phyloP scores from a whole-genome alignment of 208 protist species.

The Crithidia fasciculata region DNA sequence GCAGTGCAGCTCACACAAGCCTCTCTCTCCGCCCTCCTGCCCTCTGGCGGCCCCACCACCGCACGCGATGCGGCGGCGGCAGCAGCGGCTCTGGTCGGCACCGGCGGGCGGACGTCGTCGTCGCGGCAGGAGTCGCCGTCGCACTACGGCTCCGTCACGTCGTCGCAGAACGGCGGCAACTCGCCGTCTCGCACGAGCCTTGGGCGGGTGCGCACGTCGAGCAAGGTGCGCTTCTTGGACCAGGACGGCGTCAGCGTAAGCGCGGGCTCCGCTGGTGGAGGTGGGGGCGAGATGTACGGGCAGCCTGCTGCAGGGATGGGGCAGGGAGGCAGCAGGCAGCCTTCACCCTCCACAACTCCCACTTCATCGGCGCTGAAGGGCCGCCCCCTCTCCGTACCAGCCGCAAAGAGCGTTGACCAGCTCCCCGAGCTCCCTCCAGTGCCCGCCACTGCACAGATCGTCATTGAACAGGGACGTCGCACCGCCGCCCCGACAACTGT shows the following conservation, averaged over 20 bases:
- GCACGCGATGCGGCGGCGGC: not conserved
- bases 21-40: slow-evolving; percentile 5
- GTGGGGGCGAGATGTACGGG: too few species aligned
- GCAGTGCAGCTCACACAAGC: not conserved
- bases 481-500: not conserved
- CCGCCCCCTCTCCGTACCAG: not conserved
- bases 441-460: slow-evolving; percentile 13
- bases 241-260: not conserved
- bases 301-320: too few species aligned
- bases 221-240: slow-evolving; percentile 24
- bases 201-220: slow-evolving; percentile 17
- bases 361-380: not conserved
- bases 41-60: not conserved
- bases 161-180: slow-evolving; percentile 21
- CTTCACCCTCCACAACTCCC: not conserved
- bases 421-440: slow-evolving; percentile 11
- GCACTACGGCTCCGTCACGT: slow-evolving; percentile 18
- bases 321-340: too few species aligned
- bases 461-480: slow-evolving; percentile 16
- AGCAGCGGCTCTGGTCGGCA: slow-evolving; percentile 7
- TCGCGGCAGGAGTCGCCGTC: slow-evolving; percentile 3
- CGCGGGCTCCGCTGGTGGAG: too few species aligned
- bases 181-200: slow-evolving; percentile 15
- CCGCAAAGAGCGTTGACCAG: not conserved
- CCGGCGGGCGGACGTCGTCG: not conserved